Evolutionary conservation across 306 rosid genomes (phyloP), one percentile per base, ranked within the genome.

Genomic region (Castanea crenata): DNA sequence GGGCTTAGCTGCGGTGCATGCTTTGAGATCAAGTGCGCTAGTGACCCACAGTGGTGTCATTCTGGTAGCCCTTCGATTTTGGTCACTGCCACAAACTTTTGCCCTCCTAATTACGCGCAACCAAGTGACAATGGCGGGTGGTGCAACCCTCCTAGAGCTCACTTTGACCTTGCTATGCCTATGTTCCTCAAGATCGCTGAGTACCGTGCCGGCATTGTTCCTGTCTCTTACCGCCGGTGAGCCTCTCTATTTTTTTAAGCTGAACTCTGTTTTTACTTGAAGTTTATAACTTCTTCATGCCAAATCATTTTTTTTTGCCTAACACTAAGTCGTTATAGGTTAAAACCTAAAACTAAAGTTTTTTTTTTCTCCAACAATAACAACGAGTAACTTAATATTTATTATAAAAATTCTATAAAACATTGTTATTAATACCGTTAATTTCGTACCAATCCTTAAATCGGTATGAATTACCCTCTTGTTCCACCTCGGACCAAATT

Each of bases 91-190:
- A 93, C 98, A 0, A 93, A 93, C 75, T 93, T 93, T 18, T 93
- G 97, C 58, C 87, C 55, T 32, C 98, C 98, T 0, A 93, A 93
- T 74, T 88, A 59, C 13, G 98, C 94, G 15, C 87, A 29, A 20
- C 74, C 98, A 3, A 93, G 55, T 20, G 97, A 93, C 80, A 81
- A 91, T 61, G 98, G 98, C 0, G 98, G 98, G 0, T 93, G 98
- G 98, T 93, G 98, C 73, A 93, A 93, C 80, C 98, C 98, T 74
- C 98, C 98, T 0, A 81, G 97, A 7, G 72, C 95, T 0, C 98
- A 93, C 58, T 93, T 93, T 75, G 98, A 93, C 69, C 98, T 93
- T 32, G 91, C 98, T 67, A 88, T 90, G 97, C 98, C 98, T 1
- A 87, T 93, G 93, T 93, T 93, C 71, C 97, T 93, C 23, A 88